These are phyloP conservation scores for Phallus indusiatus DNA, from an alignment of 768 basidiomycete genomes.

Conservation along the genomic window DNA sequence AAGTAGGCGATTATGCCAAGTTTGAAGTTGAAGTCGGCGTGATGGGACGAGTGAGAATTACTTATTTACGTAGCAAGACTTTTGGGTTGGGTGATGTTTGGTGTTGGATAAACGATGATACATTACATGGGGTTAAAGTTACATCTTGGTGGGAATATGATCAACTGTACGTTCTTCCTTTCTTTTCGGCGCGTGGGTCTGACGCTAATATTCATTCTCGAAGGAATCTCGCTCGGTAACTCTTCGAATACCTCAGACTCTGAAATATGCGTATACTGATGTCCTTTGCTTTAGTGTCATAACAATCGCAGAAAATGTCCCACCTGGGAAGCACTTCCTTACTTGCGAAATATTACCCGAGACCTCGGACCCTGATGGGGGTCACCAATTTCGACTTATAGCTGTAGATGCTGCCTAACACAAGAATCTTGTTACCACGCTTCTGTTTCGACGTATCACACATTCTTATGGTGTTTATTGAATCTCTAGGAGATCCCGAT, in stretches of 20 bases:
- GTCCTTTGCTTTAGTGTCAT: background rate
- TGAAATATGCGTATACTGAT: background rate
- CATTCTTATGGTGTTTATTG: too few relatives aligned
- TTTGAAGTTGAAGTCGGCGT: constrained; percentile 6
- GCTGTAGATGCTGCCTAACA: constrained; percentile 4
- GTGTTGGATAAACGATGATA: constrained; percentile 11
- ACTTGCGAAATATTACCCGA: constrained; percentile 6
- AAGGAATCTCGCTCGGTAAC: constrained; percentile 2
- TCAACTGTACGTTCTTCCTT: background rate
- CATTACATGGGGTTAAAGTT: background rate
- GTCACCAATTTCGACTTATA: constrained; percentile 7
- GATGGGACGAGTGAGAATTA: constrained; percentile 11
- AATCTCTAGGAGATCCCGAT: too few relatives aligned
- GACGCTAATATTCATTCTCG: background rate
- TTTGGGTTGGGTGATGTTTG: constrained; percentile 10
- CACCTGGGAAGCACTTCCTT: background rate
- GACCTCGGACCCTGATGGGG: constrained; percentile 1
- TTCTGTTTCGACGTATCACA: too few relatives aligned
- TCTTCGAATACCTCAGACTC: background rate
- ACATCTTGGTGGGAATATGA: constrained; percentile 4
- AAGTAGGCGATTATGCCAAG: constrained; percentile 1
- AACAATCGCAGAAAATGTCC: background rate
- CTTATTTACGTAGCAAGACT: constrained; percentile 5
- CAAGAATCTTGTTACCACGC: too few relatives aligned
- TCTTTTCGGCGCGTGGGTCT: background rate